Conservation (phyloP, 345 rosid species). For the Eucalyptus pauciflora region DNA sequence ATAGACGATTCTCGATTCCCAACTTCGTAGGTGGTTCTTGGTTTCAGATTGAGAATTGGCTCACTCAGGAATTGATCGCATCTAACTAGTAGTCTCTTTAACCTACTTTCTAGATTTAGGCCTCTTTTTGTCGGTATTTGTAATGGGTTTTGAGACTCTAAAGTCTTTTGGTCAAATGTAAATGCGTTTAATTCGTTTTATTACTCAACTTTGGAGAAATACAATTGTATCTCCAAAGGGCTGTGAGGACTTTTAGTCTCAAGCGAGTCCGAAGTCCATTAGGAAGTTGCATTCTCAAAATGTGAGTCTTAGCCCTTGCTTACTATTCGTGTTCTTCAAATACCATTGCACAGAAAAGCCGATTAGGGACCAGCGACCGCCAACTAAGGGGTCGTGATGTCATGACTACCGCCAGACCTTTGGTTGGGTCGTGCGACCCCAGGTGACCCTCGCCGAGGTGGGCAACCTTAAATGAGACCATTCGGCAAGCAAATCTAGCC, state of each 20-base stretch:
- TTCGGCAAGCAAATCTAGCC: accelerated
- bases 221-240: accelerated
- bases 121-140: accelerated
- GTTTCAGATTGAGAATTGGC: no score
- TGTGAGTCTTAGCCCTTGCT: accelerated
- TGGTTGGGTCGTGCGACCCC: accelerated
- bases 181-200: accelerated
- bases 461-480: accelerated
- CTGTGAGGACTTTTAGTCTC: accelerated
- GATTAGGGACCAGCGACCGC: accelerated
- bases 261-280: accelerated
- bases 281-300: accelerated
- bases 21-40: accelerated
- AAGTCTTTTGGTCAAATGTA: accelerated
- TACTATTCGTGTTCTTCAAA: accelerated
- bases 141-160: accelerated
- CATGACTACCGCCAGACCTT: accelerated
- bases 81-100: no score
- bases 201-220: accelerated
- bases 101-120: accelerated
- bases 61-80: accelerated
- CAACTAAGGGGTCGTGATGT: accelerated
- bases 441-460: accelerated
- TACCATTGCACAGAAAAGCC: accelerated
- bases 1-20: accelerated